Evolutionary conservation across 805 yeast genomes (phyloP).

Genomic region (Saccharomycopsis sp.): DNA sequence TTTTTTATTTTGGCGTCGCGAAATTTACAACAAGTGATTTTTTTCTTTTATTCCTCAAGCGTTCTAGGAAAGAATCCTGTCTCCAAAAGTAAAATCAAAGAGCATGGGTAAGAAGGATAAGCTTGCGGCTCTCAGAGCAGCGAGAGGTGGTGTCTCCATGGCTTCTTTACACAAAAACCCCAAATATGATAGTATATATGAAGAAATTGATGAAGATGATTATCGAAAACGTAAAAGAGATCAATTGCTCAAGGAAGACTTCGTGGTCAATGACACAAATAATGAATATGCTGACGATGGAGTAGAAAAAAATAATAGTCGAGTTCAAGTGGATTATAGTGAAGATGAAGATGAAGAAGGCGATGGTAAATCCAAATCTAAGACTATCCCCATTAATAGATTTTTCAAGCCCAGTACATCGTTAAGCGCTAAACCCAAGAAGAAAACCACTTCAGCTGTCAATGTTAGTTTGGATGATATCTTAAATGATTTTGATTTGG

Average conservation of each 20-base stretch:
- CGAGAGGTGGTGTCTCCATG: slow-evolving; percentile 47
- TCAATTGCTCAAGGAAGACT: slow-evolving; percentile 79
- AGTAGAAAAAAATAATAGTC: slow-evolving; percentile 75
- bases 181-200: slow-evolving; percentile 56
- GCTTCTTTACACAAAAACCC: slow-evolving; percentile 37
- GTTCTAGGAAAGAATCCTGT: too few species aligned
- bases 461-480: slow-evolving; percentile 60
- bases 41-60: too few species aligned
- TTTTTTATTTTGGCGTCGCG: too few species aligned
- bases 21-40: too few species aligned
- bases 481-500: slow-evolving; percentile 42
- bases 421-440: slow-evolving; percentile 17
- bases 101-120: slow-evolving; percentile 33
- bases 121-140: slow-evolving; percentile 51
- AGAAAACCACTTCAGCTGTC: slow-evolving; percentile 30
- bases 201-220: slow-evolving; percentile 75
- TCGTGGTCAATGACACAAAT: slow-evolving; percentile 90
- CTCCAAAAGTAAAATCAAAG: too few species aligned
- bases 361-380: slow-evolving; percentile 19
- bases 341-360: slow-evolving; percentile 80
- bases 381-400: slow-evolving; percentile 32
- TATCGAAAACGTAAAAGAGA: slow-evolving; percentile 69
- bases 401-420: slow-evolving; percentile 35
- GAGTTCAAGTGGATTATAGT: slow-evolving; percentile 35
- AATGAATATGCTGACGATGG: slow-evolving; percentile 93